These are phyloP conservation scores for Volvariella surrecta DNA, from an alignment of 1,284 basidiomycete genomes.

Conservation along the genomic window DNA sequence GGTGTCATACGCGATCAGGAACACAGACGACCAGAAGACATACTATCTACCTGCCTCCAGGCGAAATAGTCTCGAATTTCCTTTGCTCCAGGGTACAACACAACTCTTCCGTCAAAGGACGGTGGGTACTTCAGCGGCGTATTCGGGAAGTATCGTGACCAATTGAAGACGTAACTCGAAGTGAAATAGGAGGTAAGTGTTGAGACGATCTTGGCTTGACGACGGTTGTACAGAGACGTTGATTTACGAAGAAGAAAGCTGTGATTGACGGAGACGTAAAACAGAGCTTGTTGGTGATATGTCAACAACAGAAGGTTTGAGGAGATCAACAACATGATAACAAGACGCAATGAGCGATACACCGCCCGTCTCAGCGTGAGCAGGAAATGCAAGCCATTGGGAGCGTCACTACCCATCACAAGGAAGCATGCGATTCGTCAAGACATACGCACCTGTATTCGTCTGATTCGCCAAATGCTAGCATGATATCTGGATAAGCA, in stretches of 20 bases:
- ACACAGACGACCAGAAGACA: conserved; percentile 22
- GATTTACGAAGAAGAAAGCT: conserved; percentile 83
- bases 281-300: neutral
- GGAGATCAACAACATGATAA: no score
- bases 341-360: no score
- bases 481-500: conserved; percentile 72
- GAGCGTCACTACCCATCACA: no score
- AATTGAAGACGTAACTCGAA: conserved; percentile 84
- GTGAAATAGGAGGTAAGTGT: conserved; percentile 91
- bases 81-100: conserved; percentile 71
- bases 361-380: neutral
- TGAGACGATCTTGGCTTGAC: conserved; percentile 85
- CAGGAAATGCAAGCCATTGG: no score
- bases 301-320: neutral
- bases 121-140: conserved; percentile 73
- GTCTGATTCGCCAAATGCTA: conserved; percentile 95
- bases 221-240: conserved; percentile 76
- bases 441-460: conserved; percentile 73
- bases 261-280: conserved; percentile 6
- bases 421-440: no score
- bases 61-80: conserved; percentile 89
- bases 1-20: neutral
- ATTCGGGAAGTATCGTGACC: conserved; percentile 74
- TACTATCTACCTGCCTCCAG: conserved; percentile 95
- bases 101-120: conserved; percentile 87